These are phyloP conservation scores for Verticillium zaregamsianum DNA, from an alignment of 2,329 filamentous ascomycete genomes.

Conservation along the genomic window DNA sequence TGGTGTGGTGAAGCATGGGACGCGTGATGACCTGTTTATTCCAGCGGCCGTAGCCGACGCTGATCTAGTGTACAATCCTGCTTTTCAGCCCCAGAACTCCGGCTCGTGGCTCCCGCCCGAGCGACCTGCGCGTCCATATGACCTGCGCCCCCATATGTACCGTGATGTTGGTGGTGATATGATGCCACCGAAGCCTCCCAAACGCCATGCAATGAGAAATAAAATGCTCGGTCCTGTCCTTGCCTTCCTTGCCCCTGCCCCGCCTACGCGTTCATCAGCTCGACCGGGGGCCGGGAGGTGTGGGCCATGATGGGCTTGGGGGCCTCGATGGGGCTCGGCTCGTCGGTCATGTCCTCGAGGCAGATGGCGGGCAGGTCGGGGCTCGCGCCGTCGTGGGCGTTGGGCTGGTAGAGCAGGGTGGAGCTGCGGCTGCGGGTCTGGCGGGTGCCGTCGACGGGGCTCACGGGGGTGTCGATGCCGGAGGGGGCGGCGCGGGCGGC, in stretches of 20 bases:
- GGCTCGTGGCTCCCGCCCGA: background rate
- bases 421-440: conserved; percentile 54
- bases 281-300: conserved; percentile 59
- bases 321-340: conserved; percentile 38
- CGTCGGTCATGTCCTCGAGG: conserved; percentile 64
- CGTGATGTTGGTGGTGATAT: background rate
- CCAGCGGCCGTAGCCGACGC: background rate
- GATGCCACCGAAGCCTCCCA: background rate
- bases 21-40: background rate
- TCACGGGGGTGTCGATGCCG: conserved; percentile 28
- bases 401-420: conserved; percentile 62
- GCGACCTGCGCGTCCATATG: background rate
- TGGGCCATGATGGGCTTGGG: conserved; percentile 51
- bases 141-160: background rate
- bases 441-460: conserved; percentile 33
- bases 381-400: conserved; percentile 44
- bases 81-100: background rate
- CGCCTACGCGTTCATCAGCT: conserved; percentile 48
- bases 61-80: background rate
- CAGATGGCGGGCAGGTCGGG: conserved; percentile 60
- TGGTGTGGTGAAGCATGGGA: background rate
- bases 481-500: conserved; percentile 19
- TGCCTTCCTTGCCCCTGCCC: too few species aligned
- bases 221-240: too few species aligned
- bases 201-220: conserved; percentile 5